phyloP scores from a whole-genome alignment of 768 basidiomycete genomes.

The Lactifluus echinatus region DNA sequence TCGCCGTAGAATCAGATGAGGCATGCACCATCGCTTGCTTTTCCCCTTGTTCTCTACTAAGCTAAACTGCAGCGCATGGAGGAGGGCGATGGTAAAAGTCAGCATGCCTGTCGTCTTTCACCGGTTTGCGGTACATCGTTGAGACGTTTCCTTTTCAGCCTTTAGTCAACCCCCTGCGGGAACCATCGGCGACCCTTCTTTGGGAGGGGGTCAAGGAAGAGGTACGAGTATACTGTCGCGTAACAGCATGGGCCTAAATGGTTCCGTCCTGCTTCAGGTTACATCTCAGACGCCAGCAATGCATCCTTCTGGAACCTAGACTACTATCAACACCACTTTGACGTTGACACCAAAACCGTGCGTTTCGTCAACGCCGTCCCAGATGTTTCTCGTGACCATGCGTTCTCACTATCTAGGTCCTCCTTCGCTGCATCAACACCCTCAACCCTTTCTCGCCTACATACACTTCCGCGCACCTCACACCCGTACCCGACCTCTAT shows the following conservation, averaged over 20 bases:
- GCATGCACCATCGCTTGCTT: conserved; percentile 30
- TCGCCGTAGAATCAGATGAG: conserved; percentile 63
- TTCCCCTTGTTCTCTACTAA: neutral
- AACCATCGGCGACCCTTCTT: neutral
- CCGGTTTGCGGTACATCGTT: neutral
- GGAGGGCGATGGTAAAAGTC: conserved; percentile 27
- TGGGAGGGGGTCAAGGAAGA: conserved; percentile 6
- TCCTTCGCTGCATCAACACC: conserved; percentile 69
- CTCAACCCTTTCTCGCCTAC: conserved; percentile 63
- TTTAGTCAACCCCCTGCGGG: conserved; percentile 9
- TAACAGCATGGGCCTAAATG: neutral
- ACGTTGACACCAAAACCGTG: conserved; percentile 75
- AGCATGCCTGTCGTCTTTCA: neutral
- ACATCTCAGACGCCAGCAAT: conserved; percentile 46
- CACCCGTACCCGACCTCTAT: conserved; percentile 63
- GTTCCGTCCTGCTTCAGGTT: conserved; percentile 36
- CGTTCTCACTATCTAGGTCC: conserved; percentile 37
- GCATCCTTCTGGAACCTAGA: conserved; percentile 65
- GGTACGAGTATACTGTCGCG: neutral
- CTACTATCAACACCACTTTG: conserved; percentile 83
- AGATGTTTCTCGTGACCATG: neutral
- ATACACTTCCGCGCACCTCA: conserved; percentile 54
- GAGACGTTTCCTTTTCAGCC: neutral
- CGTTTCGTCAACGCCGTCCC: conserved; percentile 12
- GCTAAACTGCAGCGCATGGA: conserved; percentile 38